These are phyloP conservation scores for Lactarius indigo DNA, from an alignment of 768 basidiomycete species.

Conservation along the genomic window DNA sequence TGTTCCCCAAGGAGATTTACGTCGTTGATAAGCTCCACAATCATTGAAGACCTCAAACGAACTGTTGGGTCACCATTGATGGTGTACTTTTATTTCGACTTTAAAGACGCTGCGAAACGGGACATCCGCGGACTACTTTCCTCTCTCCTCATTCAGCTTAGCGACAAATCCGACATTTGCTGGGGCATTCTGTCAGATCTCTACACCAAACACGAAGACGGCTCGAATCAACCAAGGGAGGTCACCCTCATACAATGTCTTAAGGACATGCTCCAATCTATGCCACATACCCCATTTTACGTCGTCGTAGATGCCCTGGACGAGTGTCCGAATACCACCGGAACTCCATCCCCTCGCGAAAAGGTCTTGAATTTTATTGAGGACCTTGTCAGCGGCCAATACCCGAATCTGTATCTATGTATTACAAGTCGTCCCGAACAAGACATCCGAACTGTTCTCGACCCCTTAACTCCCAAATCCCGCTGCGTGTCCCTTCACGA, in stretches of 20 bases:
- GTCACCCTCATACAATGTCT: not conserved
- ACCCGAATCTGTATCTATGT: not conserved
- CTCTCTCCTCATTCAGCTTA: slow-evolving; percentile 1
- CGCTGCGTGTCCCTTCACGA: slow-evolving; percentile 4
- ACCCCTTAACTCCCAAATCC: not conserved
- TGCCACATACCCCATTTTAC: not conserved
- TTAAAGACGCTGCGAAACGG: not conserved
- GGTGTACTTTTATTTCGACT: slow-evolving; percentile 1
- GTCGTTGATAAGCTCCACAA: not conserved
- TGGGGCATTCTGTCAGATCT: not conserved
- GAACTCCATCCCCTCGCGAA: not conserved
- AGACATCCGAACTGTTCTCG: not conserved
- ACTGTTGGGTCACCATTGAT: not conserved
- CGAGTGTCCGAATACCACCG: slow-evolving; percentile 1
- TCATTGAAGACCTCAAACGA: slow-evolving; percentile 2
- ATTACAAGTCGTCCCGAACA: slow-evolving; percentile 12
- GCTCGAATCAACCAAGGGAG: not conserved
- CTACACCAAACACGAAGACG: not conserved
- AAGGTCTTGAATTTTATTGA: not conserved
- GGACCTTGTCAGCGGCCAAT: not conserved
- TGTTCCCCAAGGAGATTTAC: not conserved
- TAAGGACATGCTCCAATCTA: not conserved
- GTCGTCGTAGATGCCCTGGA: slow-evolving; percentile 2
- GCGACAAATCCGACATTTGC: not conserved
- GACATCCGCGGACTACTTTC: not conserved